Conservation (phyloP, 2,329 filamentous ascomycete species). For the Neofusicoccum cordaticola region DNA sequence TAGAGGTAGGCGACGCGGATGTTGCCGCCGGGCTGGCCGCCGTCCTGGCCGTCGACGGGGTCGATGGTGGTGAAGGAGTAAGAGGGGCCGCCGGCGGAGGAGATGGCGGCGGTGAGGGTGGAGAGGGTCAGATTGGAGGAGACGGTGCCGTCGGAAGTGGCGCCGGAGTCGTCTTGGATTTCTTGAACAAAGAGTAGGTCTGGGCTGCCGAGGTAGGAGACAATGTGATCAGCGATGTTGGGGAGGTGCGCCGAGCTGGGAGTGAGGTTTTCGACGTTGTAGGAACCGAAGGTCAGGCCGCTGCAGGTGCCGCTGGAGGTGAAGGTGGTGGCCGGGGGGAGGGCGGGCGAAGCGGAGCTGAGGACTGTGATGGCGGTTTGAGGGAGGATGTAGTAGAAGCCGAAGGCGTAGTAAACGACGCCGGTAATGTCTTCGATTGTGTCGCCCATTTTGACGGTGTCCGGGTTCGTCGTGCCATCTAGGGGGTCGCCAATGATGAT, state of each 20-base stretch:
- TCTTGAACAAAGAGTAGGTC: conserved; percentile 69
- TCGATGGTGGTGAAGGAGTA: conserved; percentile 45
- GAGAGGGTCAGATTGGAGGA: conserved; percentile 20
- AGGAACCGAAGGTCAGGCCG: conserved; percentile 62
- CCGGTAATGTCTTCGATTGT: conserved; percentile 64
- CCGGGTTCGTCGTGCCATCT: conserved; percentile 61
- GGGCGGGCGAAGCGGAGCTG: conserved; percentile 42
- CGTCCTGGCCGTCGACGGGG: conserved; percentile 39
- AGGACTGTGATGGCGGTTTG: conserved; percentile 55
- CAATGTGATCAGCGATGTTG: conserved; percentile 63
- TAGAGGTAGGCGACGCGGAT: conserved; percentile 71
- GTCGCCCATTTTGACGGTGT: conserved; percentile 63
- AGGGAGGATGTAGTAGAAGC: conserved; percentile 68
- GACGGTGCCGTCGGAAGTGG: conserved; percentile 54
- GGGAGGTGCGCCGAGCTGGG: conserved; percentile 56
- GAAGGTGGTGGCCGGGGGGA: conserved; percentile 54
- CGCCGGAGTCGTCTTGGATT: conserved; percentile 65
- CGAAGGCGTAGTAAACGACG: conserved; percentile 63
- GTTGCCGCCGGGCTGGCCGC: conserved; percentile 67
- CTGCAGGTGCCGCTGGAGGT: conserved; percentile 56
- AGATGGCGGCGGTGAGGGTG: conserved; percentile 25
- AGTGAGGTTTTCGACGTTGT: conserved; percentile 69
- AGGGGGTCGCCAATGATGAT: conserved; percentile 64
- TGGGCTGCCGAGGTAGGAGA: conserved; percentile 60
- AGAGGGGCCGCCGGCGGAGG: conserved; percentile 36